Base-by-base conservation (phyloP, 2,329 filamentous ascomycete species). In the Aspergillus texensis region DNA sequence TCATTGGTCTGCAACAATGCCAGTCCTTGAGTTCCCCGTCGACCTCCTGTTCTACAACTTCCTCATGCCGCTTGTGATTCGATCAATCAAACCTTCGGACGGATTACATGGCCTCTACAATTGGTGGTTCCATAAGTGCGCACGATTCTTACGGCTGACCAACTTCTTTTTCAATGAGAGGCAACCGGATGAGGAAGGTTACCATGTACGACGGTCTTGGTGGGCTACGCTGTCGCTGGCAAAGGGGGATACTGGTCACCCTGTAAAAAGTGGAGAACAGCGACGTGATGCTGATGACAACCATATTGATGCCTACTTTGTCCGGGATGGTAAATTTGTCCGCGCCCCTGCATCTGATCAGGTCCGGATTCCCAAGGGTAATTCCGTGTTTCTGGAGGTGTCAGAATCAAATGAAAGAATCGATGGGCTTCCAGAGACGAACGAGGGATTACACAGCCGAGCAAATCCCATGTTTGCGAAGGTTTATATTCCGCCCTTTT, bases 11-110 rank as follows among this genome's bases (percentile, higher is more conserved):
- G 94, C 93, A 0, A 94, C 94, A 67, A 92, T 96, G 70, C 94
- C 95, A 0, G 91, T 96, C 0, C 83, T 98, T 55, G 95, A 98
- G 75, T 98, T 99, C 68, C 95, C 95, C 0, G 88, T 97, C 65
- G 94, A 99, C 73, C 83, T 99, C 2, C 82, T 99, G 19, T 95
- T 98, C 75, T 99, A 97, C 84, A 98, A 98, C 78, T 96, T 97
- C 76, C 82, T 97, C 54, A 95, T 97, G 83, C 95, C 95, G 0
- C 81, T 97, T 56, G 89, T 94, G 14, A 88, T 98, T 69, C 90
- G 88, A 70, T 89, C 93, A 70, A 90, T 97, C 78, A 92, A 91
- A 74, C 94, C 94, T 2, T 93, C 92, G 58, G 91, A 96, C 73
- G 90, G 88, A 0, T 82, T 99, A 3, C 91, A 96, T 70, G 83